Base-by-base conservation (phyloP, 768 basidiomycete species). In the Tulasnella calospora region DNA sequence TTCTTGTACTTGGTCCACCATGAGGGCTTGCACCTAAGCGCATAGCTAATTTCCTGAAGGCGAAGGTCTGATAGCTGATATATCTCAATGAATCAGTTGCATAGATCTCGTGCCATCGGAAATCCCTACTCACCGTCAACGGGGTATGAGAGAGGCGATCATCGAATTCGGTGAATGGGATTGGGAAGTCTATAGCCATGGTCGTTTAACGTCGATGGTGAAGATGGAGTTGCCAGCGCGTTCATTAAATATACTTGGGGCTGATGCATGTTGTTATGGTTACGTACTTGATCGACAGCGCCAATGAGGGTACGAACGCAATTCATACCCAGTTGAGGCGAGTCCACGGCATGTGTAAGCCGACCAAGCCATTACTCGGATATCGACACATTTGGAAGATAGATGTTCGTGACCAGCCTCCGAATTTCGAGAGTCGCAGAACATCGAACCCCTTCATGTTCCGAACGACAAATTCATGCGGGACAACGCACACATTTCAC, bases 1-100 rank as follows among this genome's bases (percentile, higher is more conserved):
- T 78, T 44, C 35, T 61, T 36, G n/a, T 71, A 78, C 40, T 78
- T 78, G 35, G 33, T 38, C 69, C 67, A 71, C 77, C 77, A 78
- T 21, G 69, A 78, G n/a, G 77, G 77, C 71, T 78, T 78, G 33
- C 33, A 44, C 70, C 77, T 72, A 0, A 78, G 40, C 17, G 71
- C 67, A 41, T 46, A 71, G 33, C 69, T 38, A 7, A 78, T 67
- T 30, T 44, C 55, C 17, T 67, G 61, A 35, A 67, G 61, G 4
- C 61, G 61, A 35, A 67, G 61, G 33, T 67, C 61, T 30, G 61
- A 30, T 15, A 67, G 61, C 61, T 67, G 61, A 35, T 4, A 27
- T 5, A 67, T 23, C 17, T 30, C 12, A 3, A 51, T 51, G 51
- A 8, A 30, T 67, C 27, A 67, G 61, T 51, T 13, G 61, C 27